Percentiles rank a stretch among this genome's conserved stretches.
Evolutionary conservation across 371 early-diverging fungal genomes (phyloP).

Genomic region (Chytridium lagenaria): DNA sequence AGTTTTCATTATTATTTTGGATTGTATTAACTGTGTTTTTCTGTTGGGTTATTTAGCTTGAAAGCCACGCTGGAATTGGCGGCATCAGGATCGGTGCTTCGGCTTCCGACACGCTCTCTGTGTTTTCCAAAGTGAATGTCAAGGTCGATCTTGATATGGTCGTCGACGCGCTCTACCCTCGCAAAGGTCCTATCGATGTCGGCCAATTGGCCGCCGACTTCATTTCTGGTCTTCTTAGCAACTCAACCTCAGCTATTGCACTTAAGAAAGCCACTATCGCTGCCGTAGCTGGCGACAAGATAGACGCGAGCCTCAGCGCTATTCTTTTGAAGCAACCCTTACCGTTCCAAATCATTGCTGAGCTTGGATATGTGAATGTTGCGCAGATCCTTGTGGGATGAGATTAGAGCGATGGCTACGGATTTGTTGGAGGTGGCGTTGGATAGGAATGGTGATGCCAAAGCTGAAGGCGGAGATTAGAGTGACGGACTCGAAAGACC

Average conservation of each 20-base stretch:
- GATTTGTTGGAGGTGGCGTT: not conserved
- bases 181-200: constrained; percentile 35
- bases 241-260: constrained; percentile 7
- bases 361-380: constrained; percentile 24
- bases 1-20: not conserved
- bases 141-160: constrained; percentile 18
- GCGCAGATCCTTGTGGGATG: not conserved
- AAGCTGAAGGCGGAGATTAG: too few species aligned
- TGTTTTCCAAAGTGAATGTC: constrained; percentile 24
- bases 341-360: constrained; percentile 27
- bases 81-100: constrained; percentile 24
- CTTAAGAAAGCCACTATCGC: constrained; percentile 8
- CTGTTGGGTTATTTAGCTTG: not conserved
- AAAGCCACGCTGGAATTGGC: constrained; percentile 9
- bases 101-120: constrained; percentile 28
- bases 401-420: not conserved
- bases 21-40: not conserved
- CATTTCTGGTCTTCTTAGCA: constrained; percentile 19
- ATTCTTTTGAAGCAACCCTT: constrained; percentile 7
- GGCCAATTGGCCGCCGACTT: constrained; percentile 16
- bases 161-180: constrained; percentile 22
- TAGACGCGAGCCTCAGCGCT: constrained; percentile 19
- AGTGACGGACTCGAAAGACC: too few species aligned
- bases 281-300: constrained; percentile 13
- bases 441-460: too few species aligned